Evolutionary conservation across 208 protist species (phyloP).

Genomic region (Leishmania major): DNA sequence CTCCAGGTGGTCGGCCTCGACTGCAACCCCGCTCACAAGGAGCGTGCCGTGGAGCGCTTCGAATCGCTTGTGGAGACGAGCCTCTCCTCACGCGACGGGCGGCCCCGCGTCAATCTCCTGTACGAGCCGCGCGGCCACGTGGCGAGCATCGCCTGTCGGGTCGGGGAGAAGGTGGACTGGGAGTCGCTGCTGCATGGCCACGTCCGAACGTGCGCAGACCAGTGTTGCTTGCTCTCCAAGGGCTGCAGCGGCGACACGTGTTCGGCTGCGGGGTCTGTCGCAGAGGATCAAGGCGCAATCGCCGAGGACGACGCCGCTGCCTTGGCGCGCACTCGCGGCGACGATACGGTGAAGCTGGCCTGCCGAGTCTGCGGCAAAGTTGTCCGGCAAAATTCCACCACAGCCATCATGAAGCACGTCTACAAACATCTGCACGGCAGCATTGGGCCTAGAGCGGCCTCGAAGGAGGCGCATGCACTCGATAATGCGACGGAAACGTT

Average conservation of each 20-base stretch:
- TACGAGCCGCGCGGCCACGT: constrained; percentile 79
- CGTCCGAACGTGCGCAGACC: constrained; percentile 38
- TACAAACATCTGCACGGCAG: constrained; percentile 34
- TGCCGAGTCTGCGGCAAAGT: constrained; percentile 62
- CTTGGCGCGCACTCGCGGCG: constrained; percentile 3
- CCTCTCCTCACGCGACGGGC: constrained; percentile 30
- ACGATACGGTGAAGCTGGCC: constrained; percentile 34
- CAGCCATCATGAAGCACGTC: constrained; percentile 50
- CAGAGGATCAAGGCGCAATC: neutral
- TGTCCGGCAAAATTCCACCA: constrained; percentile 36
- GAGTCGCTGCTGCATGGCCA: constrained; percentile 45
- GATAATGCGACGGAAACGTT: neutral
- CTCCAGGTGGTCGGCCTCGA: constrained; percentile 87
- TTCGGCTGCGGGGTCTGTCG: too few relatives aligned
- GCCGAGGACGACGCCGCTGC: neutral
- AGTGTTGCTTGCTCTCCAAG: neutral
- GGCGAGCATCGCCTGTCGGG: constrained; percentile 67
- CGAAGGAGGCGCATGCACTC: neutral
- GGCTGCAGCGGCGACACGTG: neutral
- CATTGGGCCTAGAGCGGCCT: neutral
- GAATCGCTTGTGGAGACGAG: constrained; percentile 61
- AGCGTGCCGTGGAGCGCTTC: constrained; percentile 59
- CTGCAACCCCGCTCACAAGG: constrained; percentile 89
- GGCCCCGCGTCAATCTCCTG: constrained; percentile 58
- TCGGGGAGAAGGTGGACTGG: constrained; percentile 61